A percentile compares a stretch with the other conserved stretches of the same genome.
These are phyloP conservation scores for Conringia planisiliqua DNA, from an alignment of 345 rosid species.

Conservation along the genomic window DNA sequence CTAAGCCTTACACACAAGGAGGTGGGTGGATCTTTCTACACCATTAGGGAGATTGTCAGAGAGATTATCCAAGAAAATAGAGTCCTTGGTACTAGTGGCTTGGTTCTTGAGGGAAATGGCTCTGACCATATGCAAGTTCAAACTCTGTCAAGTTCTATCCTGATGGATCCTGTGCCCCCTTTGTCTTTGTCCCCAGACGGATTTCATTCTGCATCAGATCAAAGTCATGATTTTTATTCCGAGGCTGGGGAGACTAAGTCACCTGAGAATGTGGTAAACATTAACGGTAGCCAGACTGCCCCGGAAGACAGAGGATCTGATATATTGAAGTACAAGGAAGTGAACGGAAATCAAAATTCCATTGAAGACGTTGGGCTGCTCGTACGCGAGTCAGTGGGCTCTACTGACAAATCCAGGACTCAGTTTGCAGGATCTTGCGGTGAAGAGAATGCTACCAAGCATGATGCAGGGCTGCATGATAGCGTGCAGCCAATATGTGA, in stretches of 20 bases:
- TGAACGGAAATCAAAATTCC: conserved; percentile 11
- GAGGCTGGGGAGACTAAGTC: conserved; percentile 27
- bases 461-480: not conserved
- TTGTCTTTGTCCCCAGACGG: conserved; percentile 36
- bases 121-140: conserved; percentile 42
- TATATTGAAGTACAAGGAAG: conserved; percentile 16
- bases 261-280: conserved; percentile 24
- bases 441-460: conserved; percentile 3
- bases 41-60: conserved; percentile 86
- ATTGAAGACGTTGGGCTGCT: conserved; percentile 11
- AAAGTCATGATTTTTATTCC: conserved; percentile 22
- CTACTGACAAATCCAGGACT: conserved; percentile 7
- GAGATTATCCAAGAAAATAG: conserved; percentile 97
- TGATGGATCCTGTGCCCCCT: conserved; percentile 48
- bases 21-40: conserved; percentile 97
- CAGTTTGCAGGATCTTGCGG: conserved; percentile 12
- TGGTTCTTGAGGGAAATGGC: conserved; percentile 35
- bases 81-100: conserved; percentile 82
- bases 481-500: not conserved
- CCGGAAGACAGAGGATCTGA: conserved; percentile 26
- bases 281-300: conserved; percentile 36
- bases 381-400: not conserved
- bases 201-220: conserved; percentile 32
- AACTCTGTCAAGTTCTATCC: conserved; percentile 52
- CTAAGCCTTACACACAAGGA: conserved; percentile 86